Base-by-base conservation (phyloP, 352 stramenopile species). In the Phytophthora fragariae region DNA sequence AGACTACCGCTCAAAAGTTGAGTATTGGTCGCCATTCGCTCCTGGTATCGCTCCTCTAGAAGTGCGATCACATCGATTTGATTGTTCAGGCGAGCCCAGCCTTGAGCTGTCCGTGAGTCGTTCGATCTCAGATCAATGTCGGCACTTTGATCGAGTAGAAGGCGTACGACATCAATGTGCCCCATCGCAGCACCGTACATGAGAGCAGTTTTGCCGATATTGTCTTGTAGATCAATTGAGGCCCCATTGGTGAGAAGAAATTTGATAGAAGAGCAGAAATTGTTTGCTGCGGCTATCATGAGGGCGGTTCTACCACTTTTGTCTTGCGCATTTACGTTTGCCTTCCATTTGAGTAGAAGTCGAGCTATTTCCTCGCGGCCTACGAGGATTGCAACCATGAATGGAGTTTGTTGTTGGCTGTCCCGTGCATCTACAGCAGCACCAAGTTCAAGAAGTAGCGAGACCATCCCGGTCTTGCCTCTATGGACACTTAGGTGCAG, bases 101-200 rank as follows among this genome's bases (percentile, higher is more conserved):
- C 52, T 57, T 39, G 27, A 4, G 52, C 52, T 21, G 52, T 57
- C 15, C 21, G 27, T 11, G 52, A 57, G 39, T 39, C 27, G 9
- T 37, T 41, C 15, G 52, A 57, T n/a, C 19, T 47, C 3, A 61
- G 7, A 29, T 61, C 33, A 9, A 61, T n/a, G 33, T 61, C n/a
- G 7, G 55, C 55, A n/a, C 31, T 31, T 10, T n/a, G 14, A 31
- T 47, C 55, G 10, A 61, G 55, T 10, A 61, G 55, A 61, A 61
- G 29, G 39, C 31, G 55, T 17, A 49, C 33, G 6, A 11, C 33
- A 33, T 47, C 55, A 15, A 57, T 11, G 8, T 57, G 52, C 4
- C 52, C 52, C 27, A 12, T n/a, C 3, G 27, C 7, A 12, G 52
- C 52, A 39, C 24, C 52, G 14, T 57, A 19, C 24, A 57, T 57